Base-by-base conservation (phyloP, 2,329 filamentous ascomycete genomes). In the Capronia epimyces region DNA sequence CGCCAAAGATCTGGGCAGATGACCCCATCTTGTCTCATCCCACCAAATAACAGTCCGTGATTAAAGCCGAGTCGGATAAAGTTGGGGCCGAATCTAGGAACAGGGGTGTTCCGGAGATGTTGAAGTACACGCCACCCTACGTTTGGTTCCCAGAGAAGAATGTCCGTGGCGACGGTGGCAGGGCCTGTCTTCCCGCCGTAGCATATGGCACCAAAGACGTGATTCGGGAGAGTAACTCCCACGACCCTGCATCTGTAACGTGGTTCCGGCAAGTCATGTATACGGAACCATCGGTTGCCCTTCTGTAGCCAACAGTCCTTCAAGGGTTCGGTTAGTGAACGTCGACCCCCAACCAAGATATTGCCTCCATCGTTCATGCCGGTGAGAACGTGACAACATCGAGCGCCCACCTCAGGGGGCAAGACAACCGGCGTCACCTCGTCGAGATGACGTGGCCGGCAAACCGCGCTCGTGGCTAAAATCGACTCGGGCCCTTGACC, bases 361-460 rank as follows among this genome's bases (percentile, higher is more conserved):
- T 76, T 77, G 13, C 79, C 78, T 16, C 69, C 67, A 25, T 74
- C 69, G 1, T 76, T 77, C 5, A 94, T 64, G 42, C 81, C 73
- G 15, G 86, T 90, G 16, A 89, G 72, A 0, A 86, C 84, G 65
- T 93, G 87, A 60, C 87, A 93, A 75, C 91, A 83, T 34, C 84
- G 63, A 27, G 67, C 61, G 13, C 63, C 53, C 21, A 72, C 64
- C 29, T 66, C 61, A 20, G 67, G 62, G 29, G 49, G 78, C 73
- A 59, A 69, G 69, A 56, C 72, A 64, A 37, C 75, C 72, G 36
- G 69, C 71, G 49, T 50, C 36, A 50, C 51, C 12, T 54, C 51
- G 3, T 42, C 44, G 18, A 54, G 21, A 43, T 54, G 47, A 9
- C 51, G 51, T 29, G 51, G 51, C 18, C 51, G 24, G 39, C 51